Evolutionary conservation across 768 basidiomycete genomes (phyloP), one percentile per base, ranked within the genome.

Genomic region (Suillus cothurnatus): DNA sequence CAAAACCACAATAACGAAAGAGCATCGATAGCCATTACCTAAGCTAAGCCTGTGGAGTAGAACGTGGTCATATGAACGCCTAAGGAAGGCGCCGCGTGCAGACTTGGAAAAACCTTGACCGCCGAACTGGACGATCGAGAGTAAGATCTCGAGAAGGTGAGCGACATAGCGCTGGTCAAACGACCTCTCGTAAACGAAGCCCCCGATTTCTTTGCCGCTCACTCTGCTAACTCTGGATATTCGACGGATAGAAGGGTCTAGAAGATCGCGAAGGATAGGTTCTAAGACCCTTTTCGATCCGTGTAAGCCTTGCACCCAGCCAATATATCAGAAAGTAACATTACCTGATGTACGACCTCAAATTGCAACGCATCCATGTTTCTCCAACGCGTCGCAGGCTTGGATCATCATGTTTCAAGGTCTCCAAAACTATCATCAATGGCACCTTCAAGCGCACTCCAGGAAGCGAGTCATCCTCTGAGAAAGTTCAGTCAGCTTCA

Each of bases 341-440:
- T 41, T 76, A 95, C 95, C 96, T 87, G 64, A 95, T 81, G 74
- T 97, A 97, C 2, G 95, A 96, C 74, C 91, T 93, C 36, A 98
- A 82, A 71, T 89, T 94, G 72, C 94, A 95, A 32, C 96, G 86
- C 91, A 99, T 95, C 97, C 97, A 99, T 0, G 95, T 95, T 76
- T 99, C 97, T 17, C 93, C 93, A 38, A 92, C 82, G 14, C 94
- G 85, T 32, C 91, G 88, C 12, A 92, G 76, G 66, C 79, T 79
- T 9, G 94, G 92, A 68, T 94, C 89, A 38, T 90, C 88, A 45
- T 83, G 89, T 70, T 89, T 90, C 57, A 98, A 77, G 0, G 89
- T 88, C 71, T 97, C 95, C 59, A 99, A 78, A 36, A 97, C 88
- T 52, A 89, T 86, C 84, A 95, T 90, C 85, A 98, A 84, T 0